Percentiles rank a stretch among this genome's conserved stretches.
These are phyloP conservation scores for Hericium coralloides DNA, from an alignment of 768 basidiomycete species.

Conservation along the genomic window DNA sequence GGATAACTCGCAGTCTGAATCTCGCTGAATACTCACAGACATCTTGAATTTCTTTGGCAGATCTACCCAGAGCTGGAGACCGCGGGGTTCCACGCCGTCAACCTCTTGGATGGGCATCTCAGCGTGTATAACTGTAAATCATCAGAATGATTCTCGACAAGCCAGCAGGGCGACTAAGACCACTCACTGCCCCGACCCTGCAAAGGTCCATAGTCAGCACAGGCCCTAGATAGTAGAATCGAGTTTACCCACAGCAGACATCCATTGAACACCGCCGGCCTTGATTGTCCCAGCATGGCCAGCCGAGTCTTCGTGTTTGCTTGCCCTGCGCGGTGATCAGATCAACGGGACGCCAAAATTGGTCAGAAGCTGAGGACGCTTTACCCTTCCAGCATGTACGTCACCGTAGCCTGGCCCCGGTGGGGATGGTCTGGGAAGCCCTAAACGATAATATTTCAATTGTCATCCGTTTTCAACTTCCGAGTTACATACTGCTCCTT, in stretches of 20 bases:
- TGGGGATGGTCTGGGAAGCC: conserved; percentile 94
- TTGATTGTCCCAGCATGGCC: conserved; percentile 74
- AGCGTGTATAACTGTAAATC: conserved; percentile 50
- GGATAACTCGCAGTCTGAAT: conserved; percentile 5
- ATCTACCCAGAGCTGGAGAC: conserved; percentile 86
- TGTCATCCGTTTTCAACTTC: background rate
- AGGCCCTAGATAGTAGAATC: background rate
- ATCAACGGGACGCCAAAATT: background rate
- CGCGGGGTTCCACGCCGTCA: conserved; percentile 64
- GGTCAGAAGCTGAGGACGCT: conserved; percentile 1
- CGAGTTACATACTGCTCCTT: conserved; percentile 49
- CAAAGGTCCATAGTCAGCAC: background rate
- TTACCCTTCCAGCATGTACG: conserved; percentile 83
- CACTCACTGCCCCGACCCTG: conserved; percentile 48
- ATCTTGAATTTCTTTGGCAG: conserved; percentile 78
- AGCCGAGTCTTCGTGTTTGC: conserved; percentile 85
- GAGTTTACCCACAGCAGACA: conserved; percentile 58
- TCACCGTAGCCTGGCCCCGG: conserved; percentile 81
- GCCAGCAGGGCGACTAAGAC: too few species aligned
- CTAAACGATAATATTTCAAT: conserved; percentile 26
- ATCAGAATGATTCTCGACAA: background rate
- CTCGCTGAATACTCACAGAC: conserved; percentile 33
- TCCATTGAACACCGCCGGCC: conserved; percentile 91
- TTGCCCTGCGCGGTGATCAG: conserved; percentile 31
- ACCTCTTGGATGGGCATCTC: conserved; percentile 80